Conservation (phyloP, 495 filamentous ascomycete species). For the Daldinia loculata region DNA sequence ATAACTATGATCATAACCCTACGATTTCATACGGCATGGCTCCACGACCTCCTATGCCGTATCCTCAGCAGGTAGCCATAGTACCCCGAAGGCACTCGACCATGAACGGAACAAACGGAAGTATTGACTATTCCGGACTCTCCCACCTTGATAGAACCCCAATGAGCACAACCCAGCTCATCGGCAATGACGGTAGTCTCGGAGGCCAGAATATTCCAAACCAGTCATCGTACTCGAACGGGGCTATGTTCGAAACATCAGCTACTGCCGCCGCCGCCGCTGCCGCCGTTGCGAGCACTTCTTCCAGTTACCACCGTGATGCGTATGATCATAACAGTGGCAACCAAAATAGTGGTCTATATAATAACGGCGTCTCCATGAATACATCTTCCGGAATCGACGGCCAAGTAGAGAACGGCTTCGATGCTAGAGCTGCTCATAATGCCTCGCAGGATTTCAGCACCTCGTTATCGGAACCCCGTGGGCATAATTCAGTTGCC, state of each 20-base stretch:
- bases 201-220: slow-evolving; percentile 9
- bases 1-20: slow-evolving; percentile 4
- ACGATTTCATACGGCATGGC: slow-evolving; percentile 6
- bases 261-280: background rate
- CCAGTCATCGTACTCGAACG: slow-evolving; percentile 20
- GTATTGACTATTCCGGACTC: slow-evolving; percentile 14
- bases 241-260: slow-evolving; percentile 25
- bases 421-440: background rate
- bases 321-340: background rate
- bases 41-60: background rate
- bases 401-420: slow-evolving; percentile 5
- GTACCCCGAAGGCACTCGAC: slow-evolving; percentile 7
- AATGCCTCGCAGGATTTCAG: background rate
- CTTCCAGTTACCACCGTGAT: slow-evolving; percentile 6
- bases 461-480: slow-evolving; percentile 8
- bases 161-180: slow-evolving; percentile 9
- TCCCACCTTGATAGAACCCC: background rate
- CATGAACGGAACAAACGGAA: slow-evolving; percentile 11
- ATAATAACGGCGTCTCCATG: background rate
- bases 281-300: background rate
- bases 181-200: slow-evolving; percentile 19
- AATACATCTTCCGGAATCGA: slow-evolving; percentile 13
- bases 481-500: background rate
- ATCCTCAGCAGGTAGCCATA: background rate
- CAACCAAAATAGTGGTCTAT: slow-evolving; percentile 8